Evolutionary conservation across 2,329 filamentous ascomycete genomes (phyloP).

Genomic region (Knufia fluminis): DNA sequence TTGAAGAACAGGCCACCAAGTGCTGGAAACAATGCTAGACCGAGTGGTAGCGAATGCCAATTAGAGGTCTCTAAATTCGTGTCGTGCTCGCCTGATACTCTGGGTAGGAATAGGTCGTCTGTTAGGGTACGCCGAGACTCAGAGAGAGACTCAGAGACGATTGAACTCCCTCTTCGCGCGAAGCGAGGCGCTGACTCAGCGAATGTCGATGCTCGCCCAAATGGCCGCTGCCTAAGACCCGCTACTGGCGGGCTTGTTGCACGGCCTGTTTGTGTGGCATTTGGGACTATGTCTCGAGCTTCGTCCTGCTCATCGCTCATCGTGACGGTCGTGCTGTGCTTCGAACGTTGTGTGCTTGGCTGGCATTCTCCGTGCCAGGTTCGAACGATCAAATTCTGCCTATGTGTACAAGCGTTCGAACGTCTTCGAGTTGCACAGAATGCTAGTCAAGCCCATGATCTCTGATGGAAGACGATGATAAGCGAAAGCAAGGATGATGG

Average conservation of each 20-base stretch:
- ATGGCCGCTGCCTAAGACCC: constrained; percentile 30
- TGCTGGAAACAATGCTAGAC: constrained; percentile 75
- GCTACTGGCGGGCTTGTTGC: constrained; percentile 20
- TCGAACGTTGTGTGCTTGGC: background rate
- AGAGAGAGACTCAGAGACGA: constrained; percentile 64
- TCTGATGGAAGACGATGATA: no score
- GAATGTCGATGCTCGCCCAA: constrained; percentile 30
- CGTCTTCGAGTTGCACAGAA: no score
- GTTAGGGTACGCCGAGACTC: constrained; percentile 58
- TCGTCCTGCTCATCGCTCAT: constrained; percentile 8
- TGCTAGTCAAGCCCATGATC: no score
- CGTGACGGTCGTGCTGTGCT: background rate
- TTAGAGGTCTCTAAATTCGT: constrained; percentile 49
- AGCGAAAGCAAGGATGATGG: no score
- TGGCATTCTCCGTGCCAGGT: no score
- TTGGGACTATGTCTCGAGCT: constrained; percentile 1
- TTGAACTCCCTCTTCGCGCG: constrained; percentile 60
- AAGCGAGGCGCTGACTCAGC: constrained; percentile 27
- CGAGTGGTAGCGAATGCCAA: constrained; percentile 73
- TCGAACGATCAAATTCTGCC: no score
- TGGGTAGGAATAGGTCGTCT: constrained; percentile 58
- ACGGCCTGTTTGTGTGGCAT: constrained; percentile 9
- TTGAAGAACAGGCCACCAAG: constrained; percentile 76
- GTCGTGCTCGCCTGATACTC: constrained; percentile 30
- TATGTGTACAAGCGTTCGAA: no score